phyloP scores from a whole-genome alignment of 2,329 filamentous ascomycete genomes.

The Claviceps capensis region DNA sequence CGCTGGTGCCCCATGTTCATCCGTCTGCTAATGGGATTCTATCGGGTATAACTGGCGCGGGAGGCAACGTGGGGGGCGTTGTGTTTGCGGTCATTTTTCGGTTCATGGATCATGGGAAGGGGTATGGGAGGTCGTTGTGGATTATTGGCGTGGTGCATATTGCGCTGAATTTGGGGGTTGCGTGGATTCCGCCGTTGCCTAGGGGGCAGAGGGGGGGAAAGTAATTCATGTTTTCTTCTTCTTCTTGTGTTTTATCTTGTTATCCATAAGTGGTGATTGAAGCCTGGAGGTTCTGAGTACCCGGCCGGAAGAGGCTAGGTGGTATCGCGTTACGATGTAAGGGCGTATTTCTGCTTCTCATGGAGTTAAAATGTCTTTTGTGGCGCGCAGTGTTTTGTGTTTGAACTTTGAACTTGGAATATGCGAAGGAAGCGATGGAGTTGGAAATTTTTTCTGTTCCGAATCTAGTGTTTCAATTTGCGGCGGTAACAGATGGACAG shows the following conservation, averaged over 20 bases:
- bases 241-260: not conserved
- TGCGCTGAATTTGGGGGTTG: slow-evolving; percentile 50
- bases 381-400: too few relatives aligned
- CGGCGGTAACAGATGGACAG: too few relatives aligned
- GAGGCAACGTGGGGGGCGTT: slow-evolving; percentile 75
- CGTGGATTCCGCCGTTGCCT: slow-evolving; percentile 40
- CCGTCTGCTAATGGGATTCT: slow-evolving; percentile 68
- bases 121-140: slow-evolving; percentile 63
- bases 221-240: slow-evolving; percentile 4
- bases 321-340: too few relatives aligned
- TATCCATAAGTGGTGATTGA: too few relatives aligned
- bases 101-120: slow-evolving; percentile 46
- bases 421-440: too few relatives aligned
- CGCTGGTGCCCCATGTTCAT: slow-evolving; percentile 75
- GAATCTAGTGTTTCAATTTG: too few relatives aligned
- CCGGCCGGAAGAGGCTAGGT: too few relatives aligned
- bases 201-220: slow-evolving; percentile 26
- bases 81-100: slow-evolving; percentile 74
- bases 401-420: too few relatives aligned
- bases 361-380: too few relatives aligned
- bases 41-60: slow-evolving; percentile 64
- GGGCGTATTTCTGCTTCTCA: too few relatives aligned
- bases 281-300: too few relatives aligned
- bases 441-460: too few relatives aligned
- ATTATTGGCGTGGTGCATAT: slow-evolving; percentile 69